Evolutionary conservation across 192 early-diverging fungal genomes (phyloP).

Genomic region (Spizellomyces punctatus): DNA sequence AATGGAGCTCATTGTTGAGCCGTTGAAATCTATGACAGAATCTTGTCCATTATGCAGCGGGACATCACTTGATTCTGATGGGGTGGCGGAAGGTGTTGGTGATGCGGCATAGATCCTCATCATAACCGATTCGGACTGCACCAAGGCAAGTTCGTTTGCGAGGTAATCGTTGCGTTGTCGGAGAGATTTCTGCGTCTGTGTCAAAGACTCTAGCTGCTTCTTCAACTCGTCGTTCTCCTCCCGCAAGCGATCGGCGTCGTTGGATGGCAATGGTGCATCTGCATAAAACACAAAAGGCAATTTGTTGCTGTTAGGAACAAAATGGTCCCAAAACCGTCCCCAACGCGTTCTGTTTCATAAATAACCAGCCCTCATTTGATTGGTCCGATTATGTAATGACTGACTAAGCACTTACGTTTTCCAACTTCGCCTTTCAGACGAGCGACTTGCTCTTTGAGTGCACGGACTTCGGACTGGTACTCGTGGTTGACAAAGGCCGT

Average conservation of each 20-base stretch:
- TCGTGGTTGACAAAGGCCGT: slow-evolving; percentile 22
- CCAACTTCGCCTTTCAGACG: slow-evolving; percentile 22
- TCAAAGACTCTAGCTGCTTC: not conserved
- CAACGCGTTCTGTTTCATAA: not conserved
- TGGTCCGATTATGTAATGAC: not conserved
- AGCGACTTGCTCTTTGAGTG: slow-evolving; percentile 30
- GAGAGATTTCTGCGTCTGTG: not conserved
- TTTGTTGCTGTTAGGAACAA: slow-evolving; percentile 1
- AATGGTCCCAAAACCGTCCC: no score
- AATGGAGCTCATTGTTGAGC: not conserved
- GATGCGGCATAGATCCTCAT: slow-evolving; percentile 5
- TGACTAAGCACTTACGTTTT: not conserved
- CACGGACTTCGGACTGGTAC: slow-evolving; percentile 28
- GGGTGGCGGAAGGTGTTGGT: slow-evolving; percentile 4
- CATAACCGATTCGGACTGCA: slow-evolving; percentile 15
- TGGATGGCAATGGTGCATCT: not conserved
- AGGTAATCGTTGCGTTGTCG: slow-evolving; percentile 19
- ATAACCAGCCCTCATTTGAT: not conserved
- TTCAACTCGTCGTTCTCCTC: not conserved
- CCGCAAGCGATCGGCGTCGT: slow-evolving; percentile 1
- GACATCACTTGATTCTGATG: not conserved
- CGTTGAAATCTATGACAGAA: not conserved
- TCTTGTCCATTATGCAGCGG: not conserved
- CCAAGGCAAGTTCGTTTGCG: slow-evolving; percentile 22
- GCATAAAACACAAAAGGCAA: not conserved